Evolutionary conservation across 306 rosid genomes (phyloP), one percentile per base, ranked within the genome.

Genomic region (Cucurbita moschata): DNA sequence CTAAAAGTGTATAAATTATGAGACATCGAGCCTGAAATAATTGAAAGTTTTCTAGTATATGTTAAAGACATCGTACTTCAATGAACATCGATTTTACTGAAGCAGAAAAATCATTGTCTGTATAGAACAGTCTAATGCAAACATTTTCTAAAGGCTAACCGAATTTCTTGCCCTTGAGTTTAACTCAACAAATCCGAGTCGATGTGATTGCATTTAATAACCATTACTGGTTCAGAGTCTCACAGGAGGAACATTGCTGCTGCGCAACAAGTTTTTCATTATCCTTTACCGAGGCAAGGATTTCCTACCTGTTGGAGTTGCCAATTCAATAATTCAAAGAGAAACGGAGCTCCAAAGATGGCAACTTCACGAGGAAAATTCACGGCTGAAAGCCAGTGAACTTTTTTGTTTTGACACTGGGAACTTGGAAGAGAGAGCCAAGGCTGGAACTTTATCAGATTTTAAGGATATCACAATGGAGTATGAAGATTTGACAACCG

Each of bases 241-340:
- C 69, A 89, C 94, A 12, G 96, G 96, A 44, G 97, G 97, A 78
- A 85, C 80, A 79, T 84, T 92, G 68, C 78, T 92, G 80, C 83
- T 92, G 61, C 92, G 92, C 46, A 89, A 92, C 77, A 92, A 92
- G 81, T 89, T 80, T 77, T 61, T 83, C 52, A 85, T 92, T 47
- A 66, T 89, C 83, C 88, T 92, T 58, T 89, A 87, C 72, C 84
- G 94, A 79, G 97, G 97, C 76, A 86, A 92, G 61, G 97, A 92
- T 82, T 89, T 87, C 83, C 88, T 92, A 79, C 96, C 97, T 16
- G 67, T 54, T 51, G 75, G 70, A 72, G 83, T 89, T 64, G 81
- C 88, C 42, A 78, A 79, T 50, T 82, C 86, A 79, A 82, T 92
- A 73, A 77, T 80, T 47, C 78, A 73, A 79, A 86, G 96, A 83